Evolutionary conservation across 2,329 filamentous ascomycete species (phyloP), one percentile per base, ranked within the genome.

Genomic region (Colletotrichum tropicale): DNA sequence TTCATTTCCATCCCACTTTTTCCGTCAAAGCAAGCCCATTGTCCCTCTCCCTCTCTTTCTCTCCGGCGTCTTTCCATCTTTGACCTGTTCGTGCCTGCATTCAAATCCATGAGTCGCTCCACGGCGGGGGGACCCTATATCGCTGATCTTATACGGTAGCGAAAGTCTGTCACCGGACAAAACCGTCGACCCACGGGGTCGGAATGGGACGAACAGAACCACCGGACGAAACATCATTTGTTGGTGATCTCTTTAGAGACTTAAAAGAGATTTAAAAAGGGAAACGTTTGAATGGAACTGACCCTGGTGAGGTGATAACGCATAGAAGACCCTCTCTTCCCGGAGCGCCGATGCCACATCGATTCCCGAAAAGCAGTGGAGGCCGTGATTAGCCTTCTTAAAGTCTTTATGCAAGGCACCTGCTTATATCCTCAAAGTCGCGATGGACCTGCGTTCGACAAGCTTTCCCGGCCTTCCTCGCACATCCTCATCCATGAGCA

Each of bases 1-100:
- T 28, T 60, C 13, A 16, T 56, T 61, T 48, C 16, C 62, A 43
- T 75, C 55, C 72, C 72, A 75, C 73, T 72, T 75, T 75, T 72
- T 70, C 62, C 69, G 38, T 67, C 70, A 67, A 56, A 36, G 28
- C 43, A n/a, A n/a, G 43, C 9, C 65, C 43, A n/a, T 21, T 13
- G n/a, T 13, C 12, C 32, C 13, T n/a, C 30, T 24, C 18, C 8
- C 32, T 26, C 3, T 43, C 5, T 34, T 6, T 21, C 34, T 36
- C 9, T 18, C 43, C n/a, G n/a, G n/a, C n/a, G 21, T 18, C 9
- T 66, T 66, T 15, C 28, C 30, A 61, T 8, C 34, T 48, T 66
- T 38, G 36, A 26, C 62, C 38, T 26, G 28, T 56, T 26, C 66
- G 32, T 30, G 13, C 34, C 26, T 56, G 26, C 67, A 15, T 60